phyloP scores from a whole-genome alignment of 352 stramenopile species.

The Phytophthora sp. region DNA sequence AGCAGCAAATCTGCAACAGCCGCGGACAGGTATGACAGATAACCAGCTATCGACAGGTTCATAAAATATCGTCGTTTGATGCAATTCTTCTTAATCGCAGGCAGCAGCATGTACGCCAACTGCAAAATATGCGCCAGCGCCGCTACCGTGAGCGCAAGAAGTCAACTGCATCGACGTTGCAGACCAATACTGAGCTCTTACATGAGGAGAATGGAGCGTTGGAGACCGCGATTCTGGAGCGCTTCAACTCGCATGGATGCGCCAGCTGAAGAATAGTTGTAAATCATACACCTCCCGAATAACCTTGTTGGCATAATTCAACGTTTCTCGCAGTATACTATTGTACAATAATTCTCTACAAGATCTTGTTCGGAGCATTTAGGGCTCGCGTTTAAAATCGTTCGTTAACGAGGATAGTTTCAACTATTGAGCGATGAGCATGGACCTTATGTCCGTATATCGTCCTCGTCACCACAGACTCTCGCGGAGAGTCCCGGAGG shows the following conservation, averaged over 20 bases:
- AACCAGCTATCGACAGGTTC: not conserved
- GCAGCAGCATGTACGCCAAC: conserved; percentile 40
- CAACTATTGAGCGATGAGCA: too few species aligned
- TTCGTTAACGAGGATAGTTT: too few species aligned
- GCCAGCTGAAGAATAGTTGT: too few species aligned
- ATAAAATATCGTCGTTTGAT: not conserved
- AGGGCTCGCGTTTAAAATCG: too few species aligned
- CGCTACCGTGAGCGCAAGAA: conserved; percentile 62
- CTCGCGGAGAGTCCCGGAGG: too few species aligned
- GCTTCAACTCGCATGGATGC: conserved; percentile 21
- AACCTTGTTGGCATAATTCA: too few species aligned
- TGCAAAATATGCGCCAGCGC: conserved; percentile 52
- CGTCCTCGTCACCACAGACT: too few species aligned
- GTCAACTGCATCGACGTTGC: conserved; percentile 34
- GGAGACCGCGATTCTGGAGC: conserved; percentile 38
- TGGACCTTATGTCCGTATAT: too few species aligned
- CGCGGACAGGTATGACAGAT: conserved; percentile 16
- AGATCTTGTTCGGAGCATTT: too few species aligned
- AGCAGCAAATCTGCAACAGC: not conserved
- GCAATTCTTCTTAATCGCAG: conserved; percentile 12
- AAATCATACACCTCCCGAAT: too few species aligned
- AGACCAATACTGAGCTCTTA: conserved; percentile 51
- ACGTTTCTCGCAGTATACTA: too few species aligned
- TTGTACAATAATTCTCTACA: too few species aligned
- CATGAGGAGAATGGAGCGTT: conserved; percentile 58